Evolutionary conservation across 768 basidiomycete genomes (phyloP).

Genomic region (Tylopilus balloui): DNA sequence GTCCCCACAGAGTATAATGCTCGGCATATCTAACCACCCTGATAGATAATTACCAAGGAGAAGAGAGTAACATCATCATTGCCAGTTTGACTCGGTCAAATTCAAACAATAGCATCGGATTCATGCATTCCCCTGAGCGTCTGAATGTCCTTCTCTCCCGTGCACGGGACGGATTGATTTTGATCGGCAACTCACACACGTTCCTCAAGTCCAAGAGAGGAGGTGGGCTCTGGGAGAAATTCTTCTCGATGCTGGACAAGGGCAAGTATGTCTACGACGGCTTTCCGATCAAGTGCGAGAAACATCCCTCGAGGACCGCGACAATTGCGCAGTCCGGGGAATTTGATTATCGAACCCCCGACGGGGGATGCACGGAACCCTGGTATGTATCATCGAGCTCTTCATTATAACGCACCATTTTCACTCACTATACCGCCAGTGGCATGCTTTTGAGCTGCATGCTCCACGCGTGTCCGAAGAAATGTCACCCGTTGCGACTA

Average conservation of each 20-base stretch:
- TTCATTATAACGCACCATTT: not conserved
- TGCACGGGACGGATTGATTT: slow-evolving; percentile 58
- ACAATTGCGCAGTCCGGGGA: slow-evolving; percentile 39
- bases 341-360: slow-evolving; percentile 53
- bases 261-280: slow-evolving; percentile 53
- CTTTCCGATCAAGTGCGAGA: slow-evolving; percentile 55
- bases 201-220: slow-evolving; percentile 55
- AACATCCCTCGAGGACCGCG: slow-evolving; percentile 42
- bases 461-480: slow-evolving; percentile 51
- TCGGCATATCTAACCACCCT: not conserved
- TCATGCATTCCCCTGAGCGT: slow-evolving; percentile 67
- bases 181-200: slow-evolving; percentile 64
- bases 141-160: slow-evolving; percentile 72
- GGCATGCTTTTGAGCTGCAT: slow-evolving; percentile 14
- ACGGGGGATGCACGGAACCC: slow-evolving; percentile 57
- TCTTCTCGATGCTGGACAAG: slow-evolving; percentile 42
- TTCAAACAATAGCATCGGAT: slow-evolving; percentile 52
- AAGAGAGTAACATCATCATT: slow-evolving; percentile 68
- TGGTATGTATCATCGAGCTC: slow-evolving; percentile 42
- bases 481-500: slow-evolving; percentile 54
- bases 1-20: not conserved
- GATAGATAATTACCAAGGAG: slow-evolving; percentile 73
- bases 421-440: slow-evolving; percentile 4
- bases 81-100: slow-evolving; percentile 62
- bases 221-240: slow-evolving; percentile 43